These are phyloP conservation scores for Epichloe coenophiala DNA, from an alignment of 2,329 filamentous ascomycete genomes.

Conservation along the genomic window DNA sequence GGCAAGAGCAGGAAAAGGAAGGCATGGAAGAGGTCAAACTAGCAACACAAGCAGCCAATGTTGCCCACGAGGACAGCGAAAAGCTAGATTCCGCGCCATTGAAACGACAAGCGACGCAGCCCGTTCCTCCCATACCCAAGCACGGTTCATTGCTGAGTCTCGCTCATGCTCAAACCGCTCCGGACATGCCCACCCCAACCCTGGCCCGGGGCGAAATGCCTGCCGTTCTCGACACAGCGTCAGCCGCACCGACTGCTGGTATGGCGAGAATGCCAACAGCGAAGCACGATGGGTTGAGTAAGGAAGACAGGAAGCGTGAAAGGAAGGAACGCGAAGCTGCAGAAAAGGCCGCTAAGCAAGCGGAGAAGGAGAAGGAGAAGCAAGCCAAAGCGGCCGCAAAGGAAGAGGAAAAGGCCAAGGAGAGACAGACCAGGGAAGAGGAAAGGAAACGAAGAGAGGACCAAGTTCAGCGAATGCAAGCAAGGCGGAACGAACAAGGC, in stretches of 20 bases:
- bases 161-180: constrained; percentile 54
- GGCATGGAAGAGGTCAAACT: constrained; percentile 49
- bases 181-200: constrained; percentile 19
- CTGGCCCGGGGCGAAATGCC: constrained; percentile 7
- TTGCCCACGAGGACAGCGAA: constrained; percentile 35
- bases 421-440: constrained; percentile 15
- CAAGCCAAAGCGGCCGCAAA: constrained; percentile 26
- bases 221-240: constrained; percentile 3
- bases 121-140: constrained; percentile 30
- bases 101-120: constrained; percentile 37
- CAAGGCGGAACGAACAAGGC: constrained; percentile 42
- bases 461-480: constrained; percentile 38
- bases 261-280: constrained; percentile 11
- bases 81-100: constrained; percentile 30
- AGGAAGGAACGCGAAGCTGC: constrained; percentile 52
- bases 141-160: constrained; percentile 43
- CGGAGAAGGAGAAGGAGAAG: constrained; percentile 22
- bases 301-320: constrained; percentile 49
- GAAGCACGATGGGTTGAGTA: constrained; percentile 27
- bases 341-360: constrained; percentile 44
- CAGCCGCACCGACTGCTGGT: neutral
- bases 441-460: constrained; percentile 33
- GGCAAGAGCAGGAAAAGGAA: constrained; percentile 73
- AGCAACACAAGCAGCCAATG: constrained; percentile 41
- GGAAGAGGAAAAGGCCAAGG: constrained; percentile 14